Conservation (phyloP, 164 flowering plant genomes). For the Piper longum region DNA sequence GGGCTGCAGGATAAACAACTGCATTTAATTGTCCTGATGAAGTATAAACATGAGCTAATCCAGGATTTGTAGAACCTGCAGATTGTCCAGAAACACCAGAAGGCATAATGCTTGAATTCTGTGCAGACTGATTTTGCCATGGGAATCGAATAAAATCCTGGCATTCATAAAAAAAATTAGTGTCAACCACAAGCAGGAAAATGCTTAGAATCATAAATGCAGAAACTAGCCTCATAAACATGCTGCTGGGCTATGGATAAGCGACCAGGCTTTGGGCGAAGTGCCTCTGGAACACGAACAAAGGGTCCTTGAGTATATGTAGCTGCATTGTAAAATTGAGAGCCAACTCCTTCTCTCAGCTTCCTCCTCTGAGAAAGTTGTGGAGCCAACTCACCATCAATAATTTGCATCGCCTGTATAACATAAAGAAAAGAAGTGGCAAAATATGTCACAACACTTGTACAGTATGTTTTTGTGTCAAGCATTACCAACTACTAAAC, state of each 20-base stretch:
- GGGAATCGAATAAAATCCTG: slow-evolving; percentile 82
- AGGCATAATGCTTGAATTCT: slow-evolving; percentile 38
- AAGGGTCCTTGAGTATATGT: slow-evolving; percentile 57
- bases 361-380: slow-evolving; percentile 71
- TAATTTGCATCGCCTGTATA: slow-evolving; percentile 66
- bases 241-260: slow-evolving; percentile 78
- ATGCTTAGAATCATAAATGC: background rate
- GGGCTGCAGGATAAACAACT: slow-evolving; percentile 33
- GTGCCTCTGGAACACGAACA: slow-evolving; percentile 70
- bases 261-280: slow-evolving; percentile 88
- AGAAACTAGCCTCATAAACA: slow-evolving; percentile 69
- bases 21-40: slow-evolving; percentile 43
- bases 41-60: slow-evolving; percentile 34
- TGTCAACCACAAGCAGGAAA: background rate
- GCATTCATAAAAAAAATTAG: slow-evolving; percentile 1
- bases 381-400: slow-evolving; percentile 76
- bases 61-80: slow-evolving; percentile 26
- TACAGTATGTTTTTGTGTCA: background rate
- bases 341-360: slow-evolving; percentile 60
- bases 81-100: slow-evolving; percentile 37
- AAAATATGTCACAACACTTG: too few species aligned
- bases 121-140: slow-evolving; percentile 79
- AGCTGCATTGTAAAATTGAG: slow-evolving; percentile 59
- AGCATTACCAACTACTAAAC: background rate
- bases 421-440: background rate